Evolutionary conservation across 1,139 yeast genomes (phyloP).

Genomic region (Lodderomyces pseudojiufengensis): DNA sequence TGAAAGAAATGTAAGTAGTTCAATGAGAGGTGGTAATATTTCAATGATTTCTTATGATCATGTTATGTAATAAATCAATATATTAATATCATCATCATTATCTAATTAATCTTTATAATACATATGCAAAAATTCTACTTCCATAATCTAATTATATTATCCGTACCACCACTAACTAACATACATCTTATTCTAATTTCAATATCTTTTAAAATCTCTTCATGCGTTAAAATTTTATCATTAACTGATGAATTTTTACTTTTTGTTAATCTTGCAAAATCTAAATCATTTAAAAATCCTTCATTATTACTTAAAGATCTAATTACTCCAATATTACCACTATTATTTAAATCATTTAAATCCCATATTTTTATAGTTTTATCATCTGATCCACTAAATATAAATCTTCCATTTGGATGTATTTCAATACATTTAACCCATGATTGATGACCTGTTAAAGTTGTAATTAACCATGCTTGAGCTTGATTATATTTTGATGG

Average conservation of each 20-base stretch:
- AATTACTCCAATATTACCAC: constrained; percentile 43
- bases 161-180: constrained; percentile 60
- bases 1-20: constrained; percentile 50
- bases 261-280: constrained; percentile 50
- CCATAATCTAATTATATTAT: constrained; percentile 54
- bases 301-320: constrained; percentile 61
- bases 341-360: constrained; percentile 43
- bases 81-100: too few species aligned
- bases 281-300: constrained; percentile 66
- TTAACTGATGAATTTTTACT: constrained; percentile 13
- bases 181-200: constrained; percentile 52
- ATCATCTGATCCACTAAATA: constrained; percentile 80
- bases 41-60: constrained; percentile 60
- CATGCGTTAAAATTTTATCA: constrained; percentile 12
- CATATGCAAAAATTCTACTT: too few species aligned
- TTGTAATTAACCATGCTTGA: constrained; percentile 56
- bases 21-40: constrained; percentile 74
- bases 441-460: constrained; percentile 70
- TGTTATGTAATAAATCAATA: constrained; percentile 31
- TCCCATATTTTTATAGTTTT: constrained; percentile 80
- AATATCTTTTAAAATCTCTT: constrained; percentile 20
- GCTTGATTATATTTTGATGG: constrained; percentile 52
- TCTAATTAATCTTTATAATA: too few species aligned
- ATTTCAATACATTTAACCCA: constrained; percentile 75
- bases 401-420: constrained; percentile 73